A percentile compares a stretch with the other conserved stretches of the same genome.
phyloP scores from a whole-genome alignment of 352 stramenopile species.

The Peronosclerospora sorghi region DNA sequence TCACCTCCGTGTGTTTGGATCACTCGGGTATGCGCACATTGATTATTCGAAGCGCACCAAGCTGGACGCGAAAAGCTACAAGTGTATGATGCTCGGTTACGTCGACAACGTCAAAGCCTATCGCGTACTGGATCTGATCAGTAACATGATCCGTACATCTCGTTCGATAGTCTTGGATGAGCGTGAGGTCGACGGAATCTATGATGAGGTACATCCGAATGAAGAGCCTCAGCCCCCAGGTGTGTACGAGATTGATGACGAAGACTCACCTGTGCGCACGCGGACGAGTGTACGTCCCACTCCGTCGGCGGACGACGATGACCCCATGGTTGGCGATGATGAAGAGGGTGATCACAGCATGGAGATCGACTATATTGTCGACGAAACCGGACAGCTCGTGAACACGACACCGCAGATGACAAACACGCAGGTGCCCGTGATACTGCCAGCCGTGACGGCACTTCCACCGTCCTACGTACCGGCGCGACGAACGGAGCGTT shows the following conservation, averaged over 20 bases:
- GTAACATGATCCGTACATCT: slow-evolving; percentile 5
- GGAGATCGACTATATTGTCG: neutral
- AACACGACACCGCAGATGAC: neutral
- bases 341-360: neutral
- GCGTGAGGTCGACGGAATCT: neutral
- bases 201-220: neutral
- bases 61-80: slow-evolving; percentile 13
- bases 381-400: neutral
- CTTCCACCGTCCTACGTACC: neutral
- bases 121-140: slow-evolving; percentile 9
- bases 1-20: slow-evolving; percentile 19
- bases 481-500: neutral
- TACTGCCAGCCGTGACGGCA: no score
- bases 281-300: neutral
- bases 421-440: neutral
- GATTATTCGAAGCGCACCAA: slow-evolving; percentile 16
- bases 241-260: neutral
- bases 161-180: slow-evolving; percentile 3
- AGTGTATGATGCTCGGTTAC: slow-evolving; percentile 17
- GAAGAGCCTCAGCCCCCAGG: neutral
- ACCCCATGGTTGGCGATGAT: neutral
- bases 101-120: slow-evolving; percentile 10
- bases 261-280: neutral
- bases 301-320: neutral
- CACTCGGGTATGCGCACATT: slow-evolving; percentile 13